These are phyloP conservation scores for Saprolegnia diclina DNA, from an alignment of 352 stramenopile species.

Conservation along the genomic window DNA sequence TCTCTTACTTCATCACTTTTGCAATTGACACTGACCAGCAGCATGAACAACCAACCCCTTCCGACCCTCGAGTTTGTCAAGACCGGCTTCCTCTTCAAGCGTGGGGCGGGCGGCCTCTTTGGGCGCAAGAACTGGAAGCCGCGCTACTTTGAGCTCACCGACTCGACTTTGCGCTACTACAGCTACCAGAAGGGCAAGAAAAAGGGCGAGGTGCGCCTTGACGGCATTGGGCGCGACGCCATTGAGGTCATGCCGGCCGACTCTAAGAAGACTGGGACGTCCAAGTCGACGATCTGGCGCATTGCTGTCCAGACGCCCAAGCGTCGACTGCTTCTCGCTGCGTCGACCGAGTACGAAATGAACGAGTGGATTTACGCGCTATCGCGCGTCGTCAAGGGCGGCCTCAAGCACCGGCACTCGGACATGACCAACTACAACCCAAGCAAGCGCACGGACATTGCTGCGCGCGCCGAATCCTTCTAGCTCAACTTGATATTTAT, in stretches of 20 bases:
- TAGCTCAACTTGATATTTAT: neutral
- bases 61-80: constrained; percentile 38
- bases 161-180: constrained; percentile 49
- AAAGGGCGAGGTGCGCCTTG: constrained; percentile 61
- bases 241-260: constrained; percentile 78
- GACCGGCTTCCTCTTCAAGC: constrained; percentile 77
- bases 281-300: constrained; percentile 70
- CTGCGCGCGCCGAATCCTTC: neutral
- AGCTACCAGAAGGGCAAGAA: constrained; percentile 73
- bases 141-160: constrained; percentile 68
- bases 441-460: neutral
- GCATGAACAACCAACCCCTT: constrained; percentile 25
- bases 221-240: constrained; percentile 45
- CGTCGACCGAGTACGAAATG: constrained; percentile 76
- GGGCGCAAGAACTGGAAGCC: constrained; percentile 75
- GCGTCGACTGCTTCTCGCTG: constrained; percentile 57
- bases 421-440: neutral
- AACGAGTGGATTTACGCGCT: constrained; percentile 70
- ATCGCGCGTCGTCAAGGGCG: neutral
- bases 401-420: neutral
- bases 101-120: constrained; percentile 50
- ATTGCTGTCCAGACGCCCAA: constrained; percentile 62
- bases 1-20: too few relatives aligned
- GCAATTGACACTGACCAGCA: too few relatives aligned
- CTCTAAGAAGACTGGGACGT: constrained; percentile 67